A percentile compares a stretch with the other conserved stretches of the same genome.
These are phyloP conservation scores for Fusarium hainanense DNA, from an alignment of 2,329 filamentous ascomycete species.

Conservation along the genomic window DNA sequence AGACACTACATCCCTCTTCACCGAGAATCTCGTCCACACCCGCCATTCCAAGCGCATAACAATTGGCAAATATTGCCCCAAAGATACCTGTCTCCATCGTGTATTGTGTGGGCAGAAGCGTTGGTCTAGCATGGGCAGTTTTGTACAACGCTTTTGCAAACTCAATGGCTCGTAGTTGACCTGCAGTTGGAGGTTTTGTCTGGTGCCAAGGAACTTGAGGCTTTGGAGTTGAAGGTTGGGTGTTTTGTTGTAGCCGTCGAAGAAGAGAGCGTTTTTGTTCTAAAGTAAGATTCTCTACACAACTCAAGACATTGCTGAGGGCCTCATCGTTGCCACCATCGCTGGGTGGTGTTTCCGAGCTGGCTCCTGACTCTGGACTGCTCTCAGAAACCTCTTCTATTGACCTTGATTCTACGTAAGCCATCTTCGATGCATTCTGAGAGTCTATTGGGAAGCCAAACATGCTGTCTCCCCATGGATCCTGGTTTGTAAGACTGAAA, in stretches of 20 bases:
- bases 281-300: constrained; percentile 29
- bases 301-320: constrained; percentile 27
- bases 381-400: constrained; percentile 23
- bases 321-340: constrained; percentile 4
- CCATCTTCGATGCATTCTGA: neutral
- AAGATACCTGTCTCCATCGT: constrained; percentile 46
- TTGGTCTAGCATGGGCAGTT: constrained; percentile 27
- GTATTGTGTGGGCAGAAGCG: constrained; percentile 31
- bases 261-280: constrained; percentile 40
- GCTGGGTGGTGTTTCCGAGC: neutral
- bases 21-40: constrained; percentile 42
- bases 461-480: constrained; percentile 3
- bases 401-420: neutral
- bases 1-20: constrained; percentile 49
- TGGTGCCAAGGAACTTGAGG: neutral
- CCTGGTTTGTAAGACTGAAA: neutral
- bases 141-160: constrained; percentile 38
- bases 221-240: neutral
- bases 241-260: constrained; percentile 37
- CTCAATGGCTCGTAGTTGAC: constrained; percentile 36
- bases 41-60: constrained; percentile 49
- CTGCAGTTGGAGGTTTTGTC: constrained; percentile 15
- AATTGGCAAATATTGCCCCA: constrained; percentile 52
- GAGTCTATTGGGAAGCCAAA: neutral
- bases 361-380: neutral